Base-by-base conservation (phyloP, 1,284 basidiomycete species). In the Schizophyllum amplum region DNA sequence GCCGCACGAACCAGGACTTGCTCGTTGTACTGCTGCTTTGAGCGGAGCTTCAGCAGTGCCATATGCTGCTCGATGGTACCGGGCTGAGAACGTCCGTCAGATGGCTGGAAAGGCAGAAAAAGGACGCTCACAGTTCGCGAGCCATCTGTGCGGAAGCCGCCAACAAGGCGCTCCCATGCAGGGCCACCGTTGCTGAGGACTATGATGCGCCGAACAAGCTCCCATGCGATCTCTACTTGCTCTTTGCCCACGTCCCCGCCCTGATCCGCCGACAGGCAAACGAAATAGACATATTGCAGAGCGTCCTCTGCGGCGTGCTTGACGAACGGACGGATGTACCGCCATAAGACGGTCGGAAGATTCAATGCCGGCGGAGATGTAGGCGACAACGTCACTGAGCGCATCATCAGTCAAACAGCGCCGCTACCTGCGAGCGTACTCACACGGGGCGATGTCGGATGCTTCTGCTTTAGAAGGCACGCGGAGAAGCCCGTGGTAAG, bases 231-330 rank as follows among this genome's bases (percentile, higher is more conserved):
- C 65, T 92, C 86, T 22, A 93, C 75, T 68, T 98, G 95, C 66
- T 94, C 89, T 63, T 83, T 84, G 15, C 93, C 92, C 1, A 89
- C 76, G 4, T 79, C 76, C 6, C 27, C 27, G 13, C 78, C 79
- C 63, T 90, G 86, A 67, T 98, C 94, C 7, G 87, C 78, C 24
- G 83, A 83, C 13, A 99, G 81, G 59, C 88, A 86, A 13, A 98
- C 82, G 59, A 92, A 90, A 68, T 95, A 96, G 46, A 98, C 89
- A 66, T 99, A 99, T 72, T 98, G 94, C 56, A 99, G 73, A 0
- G 95, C 97, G 62, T 95, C 92, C 65, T 91, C 87, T 0, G 94
- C 88, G 65, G 97, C 95, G 77, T 92, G 83, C 69, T 89, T 90
- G 51, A 91, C 87, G 69, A 98, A 97, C 57, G 88, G 90, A 33